phyloP scores from a whole-genome alignment of 345 rosid species.

The Citrus inodora region DNA sequence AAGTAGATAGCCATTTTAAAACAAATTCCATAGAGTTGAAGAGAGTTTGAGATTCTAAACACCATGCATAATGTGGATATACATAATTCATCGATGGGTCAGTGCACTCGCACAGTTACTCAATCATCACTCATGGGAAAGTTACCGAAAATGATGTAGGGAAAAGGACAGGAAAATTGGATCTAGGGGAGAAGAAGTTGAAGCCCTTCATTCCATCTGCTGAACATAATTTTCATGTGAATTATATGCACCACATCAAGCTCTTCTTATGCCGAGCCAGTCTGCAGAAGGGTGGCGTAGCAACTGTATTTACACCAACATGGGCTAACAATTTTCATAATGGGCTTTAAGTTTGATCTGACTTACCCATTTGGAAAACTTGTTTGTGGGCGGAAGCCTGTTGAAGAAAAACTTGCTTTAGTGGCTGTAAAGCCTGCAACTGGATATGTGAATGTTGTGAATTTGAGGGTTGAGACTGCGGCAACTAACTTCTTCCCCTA shows the following conservation, averaged over 20 bases:
- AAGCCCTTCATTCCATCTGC: background rate
- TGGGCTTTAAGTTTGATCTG: no score
- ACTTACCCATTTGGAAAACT: no score
- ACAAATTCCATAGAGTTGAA: background rate
- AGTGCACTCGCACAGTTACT: background rate
- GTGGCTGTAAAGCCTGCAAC: no score
- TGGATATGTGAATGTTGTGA: no score
- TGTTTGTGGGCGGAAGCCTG: no score
- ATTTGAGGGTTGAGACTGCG: no score
- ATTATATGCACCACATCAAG: background rate
- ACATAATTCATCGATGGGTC: background rate
- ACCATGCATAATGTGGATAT: background rate
- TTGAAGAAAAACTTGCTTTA: no score
- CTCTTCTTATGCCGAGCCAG: no score
- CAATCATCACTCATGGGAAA: background rate
- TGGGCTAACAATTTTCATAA: no score
- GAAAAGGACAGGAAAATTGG: background rate
- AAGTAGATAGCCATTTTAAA: no score
- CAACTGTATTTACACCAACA: background rate
- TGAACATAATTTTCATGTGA: background rate
- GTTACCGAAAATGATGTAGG: background rate
- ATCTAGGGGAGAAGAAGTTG: background rate
- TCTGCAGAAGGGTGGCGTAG: no score
- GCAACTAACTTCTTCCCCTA: no score
- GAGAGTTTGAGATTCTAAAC: background rate